Percentiles rank a stretch among this genome's conserved stretches.
phyloP scores from a whole-genome alignment of 441 rosid species.

The Erodium trifolium region DNA sequence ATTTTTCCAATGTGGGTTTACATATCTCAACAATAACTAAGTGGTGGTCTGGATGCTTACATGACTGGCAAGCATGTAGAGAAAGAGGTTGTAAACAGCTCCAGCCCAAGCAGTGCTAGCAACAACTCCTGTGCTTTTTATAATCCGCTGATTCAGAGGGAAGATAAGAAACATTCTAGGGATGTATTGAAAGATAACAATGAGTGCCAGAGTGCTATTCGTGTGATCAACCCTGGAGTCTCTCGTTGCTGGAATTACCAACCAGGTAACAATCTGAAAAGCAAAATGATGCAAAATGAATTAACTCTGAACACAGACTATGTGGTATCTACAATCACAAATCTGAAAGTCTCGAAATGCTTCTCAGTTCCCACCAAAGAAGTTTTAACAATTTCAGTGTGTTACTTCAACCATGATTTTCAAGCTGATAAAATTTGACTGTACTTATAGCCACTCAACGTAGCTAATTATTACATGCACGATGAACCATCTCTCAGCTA shows the following conservation, averaged over 20 bases:
- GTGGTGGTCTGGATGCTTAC: constrained; percentile 32
- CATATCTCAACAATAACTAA: not conserved
- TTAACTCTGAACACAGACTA: too few species aligned
- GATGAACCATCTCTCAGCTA: too few species aligned
- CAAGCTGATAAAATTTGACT: too few species aligned
- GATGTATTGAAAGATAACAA: constrained; percentile 70
- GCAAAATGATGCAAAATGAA: not conserved
- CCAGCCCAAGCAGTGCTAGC: constrained; percentile 97
- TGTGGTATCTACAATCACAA: too few species aligned
- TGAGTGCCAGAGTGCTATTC: constrained; percentile 70
- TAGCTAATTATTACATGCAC: too few species aligned
- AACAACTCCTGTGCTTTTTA: constrained; percentile 79
- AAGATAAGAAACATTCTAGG: constrained; percentile 78
- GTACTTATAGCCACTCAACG: too few species aligned
- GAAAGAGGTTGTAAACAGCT: constrained; percentile 81
- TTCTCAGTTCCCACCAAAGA: too few species aligned
- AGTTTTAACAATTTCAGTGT: too few species aligned
- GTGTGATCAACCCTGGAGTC: constrained; percentile 49
- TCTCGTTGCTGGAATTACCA: constrained; percentile 59
- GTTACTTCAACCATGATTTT: too few species aligned
- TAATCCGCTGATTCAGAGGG: constrained; percentile 73
- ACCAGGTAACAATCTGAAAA: constrained; percentile 69
- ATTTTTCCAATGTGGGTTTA: too few species aligned
- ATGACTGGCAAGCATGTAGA: constrained; percentile 91
- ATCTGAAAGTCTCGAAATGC: too few species aligned